Evolutionary conservation across 139 green algal species (phyloP).

Genomic region (Ostreobium quekettii): DNA sequence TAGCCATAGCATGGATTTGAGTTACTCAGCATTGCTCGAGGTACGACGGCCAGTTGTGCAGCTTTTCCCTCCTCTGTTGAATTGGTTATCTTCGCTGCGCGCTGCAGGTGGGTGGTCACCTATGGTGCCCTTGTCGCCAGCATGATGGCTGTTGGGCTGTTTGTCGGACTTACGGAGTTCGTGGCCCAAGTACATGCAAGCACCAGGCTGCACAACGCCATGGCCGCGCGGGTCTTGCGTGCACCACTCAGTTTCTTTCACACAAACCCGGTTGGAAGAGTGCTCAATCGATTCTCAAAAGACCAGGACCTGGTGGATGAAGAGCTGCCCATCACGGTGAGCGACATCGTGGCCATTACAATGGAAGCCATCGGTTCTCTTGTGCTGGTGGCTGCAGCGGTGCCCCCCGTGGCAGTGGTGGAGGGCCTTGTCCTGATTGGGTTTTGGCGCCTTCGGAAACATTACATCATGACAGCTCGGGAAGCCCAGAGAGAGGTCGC

Average conservation of each 20-base stretch:
- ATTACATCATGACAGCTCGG: constrained; percentile 49
- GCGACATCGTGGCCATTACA: background rate
- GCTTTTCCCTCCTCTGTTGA: background rate
- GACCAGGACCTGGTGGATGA: constrained; percentile 70
- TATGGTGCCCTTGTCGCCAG: background rate
- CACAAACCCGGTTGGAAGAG: constrained; percentile 77
- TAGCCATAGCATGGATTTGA: too few species aligned
- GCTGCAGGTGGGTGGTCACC: constrained; percentile 4
- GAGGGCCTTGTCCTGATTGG: constrained; percentile 19
- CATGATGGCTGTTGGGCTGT: background rate
- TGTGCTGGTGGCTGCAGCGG: background rate
- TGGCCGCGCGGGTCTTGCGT: constrained; percentile 52
- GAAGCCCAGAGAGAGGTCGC: constrained; percentile 75
- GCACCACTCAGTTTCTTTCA: constrained; percentile 90
- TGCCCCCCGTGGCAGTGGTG: constrained; percentile 1
- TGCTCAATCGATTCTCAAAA: constrained; percentile 80
- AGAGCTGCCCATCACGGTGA: constrained; percentile 35
- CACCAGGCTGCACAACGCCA: constrained; percentile 49
- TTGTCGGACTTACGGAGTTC: constrained; percentile 12
- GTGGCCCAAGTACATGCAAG: constrained; percentile 7
- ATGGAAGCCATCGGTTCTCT: background rate
- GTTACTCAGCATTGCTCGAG: too few species aligned
- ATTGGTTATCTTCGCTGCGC: background rate
- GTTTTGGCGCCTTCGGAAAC: constrained; percentile 30
- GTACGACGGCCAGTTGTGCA: background rate